Evolutionary conservation across 192 early-diverging fungal genomes (phyloP), one percentile per base, ranked within the genome.

Genomic region (Backusella circina): DNA sequence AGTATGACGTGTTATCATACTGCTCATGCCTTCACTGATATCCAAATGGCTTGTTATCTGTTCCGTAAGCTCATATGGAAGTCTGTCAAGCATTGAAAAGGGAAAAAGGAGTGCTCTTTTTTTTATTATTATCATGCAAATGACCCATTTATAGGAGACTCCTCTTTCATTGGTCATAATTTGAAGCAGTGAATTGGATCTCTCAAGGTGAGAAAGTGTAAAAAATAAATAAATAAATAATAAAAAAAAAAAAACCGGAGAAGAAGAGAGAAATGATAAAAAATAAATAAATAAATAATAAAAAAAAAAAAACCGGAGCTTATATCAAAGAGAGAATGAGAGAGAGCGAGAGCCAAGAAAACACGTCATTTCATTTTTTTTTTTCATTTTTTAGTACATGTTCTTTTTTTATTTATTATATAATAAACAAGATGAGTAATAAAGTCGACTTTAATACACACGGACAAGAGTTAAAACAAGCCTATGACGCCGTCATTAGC

Each of bases 371-470:
- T n/a, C n/a, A n/a, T 54, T 26, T 10, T 73, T 41, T 9, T 36
- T 73, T 72, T 33, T 18, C 57, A 51, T 54, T 41, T 57, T 54
- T 67, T 50, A 16, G 9, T 74, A 47, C 70, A n/a, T 67, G n/a
- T 79, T 75, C 35, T 35, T 41, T 41, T 15, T 16, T 41, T 41
- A 41, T 39, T 37, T 5, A 37, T 15, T 15, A 39, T 41, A 41
- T 41, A 41, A 0, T 37, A 37, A 79, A n/a, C n/a, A 67, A 73
- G 44, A 86, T 88, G 90, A 85, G 85, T 70, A 84, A 86, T 71
- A 81, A 87, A 71, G 80, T 94, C 75, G 89, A 92, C 79, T 90
- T 94, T 73, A 84, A 86, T 30, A 88, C 88, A 23, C 88, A 93
- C 81, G 84, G 85, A 37, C 83, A 82, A 75, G 91, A 87, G 32